Percentiles rank a stretch among this genome's conserved stretches.
phyloP scores from a whole-genome alignment of 495 filamentous ascomycete genomes.

The Aspergillus incahuasiensis region DNA sequence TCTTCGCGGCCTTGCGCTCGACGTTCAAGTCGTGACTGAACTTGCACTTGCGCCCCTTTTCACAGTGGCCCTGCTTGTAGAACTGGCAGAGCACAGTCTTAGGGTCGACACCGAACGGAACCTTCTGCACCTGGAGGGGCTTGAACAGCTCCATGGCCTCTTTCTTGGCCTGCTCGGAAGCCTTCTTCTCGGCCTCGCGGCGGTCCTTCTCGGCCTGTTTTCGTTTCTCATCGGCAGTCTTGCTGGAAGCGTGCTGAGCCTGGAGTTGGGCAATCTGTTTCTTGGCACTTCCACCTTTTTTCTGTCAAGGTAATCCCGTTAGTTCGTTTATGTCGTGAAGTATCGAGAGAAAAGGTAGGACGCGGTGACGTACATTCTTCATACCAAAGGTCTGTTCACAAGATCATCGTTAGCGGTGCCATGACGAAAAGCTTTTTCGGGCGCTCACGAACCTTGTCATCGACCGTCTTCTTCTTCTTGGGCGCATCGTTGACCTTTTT shows the following conservation, averaged over 20 bases:
- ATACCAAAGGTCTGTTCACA: slow-evolving; percentile 78
- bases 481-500: slow-evolving; percentile 64
- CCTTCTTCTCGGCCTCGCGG: slow-evolving; percentile 81
- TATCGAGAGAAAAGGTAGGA: not conserved
- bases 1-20: slow-evolving; percentile 89
- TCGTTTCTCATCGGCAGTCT: slow-evolving; percentile 76
- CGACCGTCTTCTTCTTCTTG: slow-evolving; percentile 73
- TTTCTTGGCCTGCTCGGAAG: slow-evolving; percentile 73
- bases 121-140: slow-evolving; percentile 91
- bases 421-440: not conserved
- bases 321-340: slow-evolving; percentile 9
- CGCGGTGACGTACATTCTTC: slow-evolving; percentile 71
- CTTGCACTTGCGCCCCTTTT: slow-evolving; percentile 97
- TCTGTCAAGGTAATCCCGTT: slow-evolving; percentile 42
- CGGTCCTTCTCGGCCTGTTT: slow-evolving; percentile 86
- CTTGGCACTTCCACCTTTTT: slow-evolving; percentile 89
- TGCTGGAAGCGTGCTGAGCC: slow-evolving; percentile 63
- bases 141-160: slow-evolving; percentile 84
- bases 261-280: slow-evolving; percentile 80
- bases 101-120: slow-evolving; percentile 94
- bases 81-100: slow-evolving; percentile 97
- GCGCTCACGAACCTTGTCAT: slow-evolving; percentile 64
- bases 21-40: slow-evolving; percentile 88
- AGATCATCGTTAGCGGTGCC: slow-evolving; percentile 14
- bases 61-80: slow-evolving; percentile 93